A percentile compares a stretch with the other conserved stretches of the same genome.
phyloP scores from a whole-genome alignment of 331 rosid genomes.

The Pyracantha coccinea region DNA sequence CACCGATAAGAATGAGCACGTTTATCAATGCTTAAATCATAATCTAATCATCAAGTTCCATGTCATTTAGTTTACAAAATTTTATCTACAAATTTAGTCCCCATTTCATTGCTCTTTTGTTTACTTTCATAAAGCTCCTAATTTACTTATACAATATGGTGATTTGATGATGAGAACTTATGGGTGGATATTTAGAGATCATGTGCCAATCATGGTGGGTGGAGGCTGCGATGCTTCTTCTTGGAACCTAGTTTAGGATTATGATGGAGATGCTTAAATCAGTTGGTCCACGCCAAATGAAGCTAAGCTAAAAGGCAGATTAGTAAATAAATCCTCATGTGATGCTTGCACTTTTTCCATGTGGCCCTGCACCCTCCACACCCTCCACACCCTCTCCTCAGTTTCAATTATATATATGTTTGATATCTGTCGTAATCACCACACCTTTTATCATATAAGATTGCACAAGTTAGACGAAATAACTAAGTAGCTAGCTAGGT shows the following conservation, averaged over 20 bases:
- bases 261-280: slow-evolving; percentile 30
- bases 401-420: slow-evolving; percentile 9
- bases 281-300: slow-evolving; percentile 28
- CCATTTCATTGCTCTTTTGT: too few relatives aligned
- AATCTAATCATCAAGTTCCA: too few relatives aligned
- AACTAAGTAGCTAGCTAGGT: background rate
- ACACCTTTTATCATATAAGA: background rate
- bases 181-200: slow-evolving; percentile 11
- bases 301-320: slow-evolving; percentile 8
- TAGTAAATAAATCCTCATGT: slow-evolving; percentile 14
- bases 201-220: slow-evolving; percentile 25
- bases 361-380: slow-evolving; percentile 40
- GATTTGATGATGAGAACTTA: background rate
- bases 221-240: slow-evolving; percentile 17
- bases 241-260: slow-evolving; percentile 27
- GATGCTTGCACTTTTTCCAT: slow-evolving; percentile 54
- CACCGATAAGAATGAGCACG: too few relatives aligned
- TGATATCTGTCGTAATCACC: slow-evolving; percentile 18
- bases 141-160: background rate
- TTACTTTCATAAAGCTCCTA: too few relatives aligned
- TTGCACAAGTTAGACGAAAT: background rate
- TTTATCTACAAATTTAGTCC: too few relatives aligned
- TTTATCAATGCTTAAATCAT: too few relatives aligned
- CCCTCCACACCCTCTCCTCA: slow-evolving; percentile 15
- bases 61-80: too few relatives aligned